Percentiles rank a stretch among this genome's conserved stretches.
phyloP scores from a whole-genome alignment of 1,139 yeast genomes.

The Yamadazyma trypodendri region DNA sequence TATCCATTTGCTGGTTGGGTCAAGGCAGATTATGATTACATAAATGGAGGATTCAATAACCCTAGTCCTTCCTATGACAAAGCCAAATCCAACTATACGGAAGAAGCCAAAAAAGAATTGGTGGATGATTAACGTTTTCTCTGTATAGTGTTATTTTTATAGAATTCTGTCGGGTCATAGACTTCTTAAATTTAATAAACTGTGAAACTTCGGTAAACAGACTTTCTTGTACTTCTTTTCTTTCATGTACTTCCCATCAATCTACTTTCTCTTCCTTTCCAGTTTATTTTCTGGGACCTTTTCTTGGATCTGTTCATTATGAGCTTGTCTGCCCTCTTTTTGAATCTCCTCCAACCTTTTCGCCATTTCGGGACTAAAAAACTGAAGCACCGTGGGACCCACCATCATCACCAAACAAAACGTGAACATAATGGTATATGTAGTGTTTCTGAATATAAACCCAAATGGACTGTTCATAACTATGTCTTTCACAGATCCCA shows the following conservation, averaged over 20 bases:
- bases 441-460: constrained; percentile 35
- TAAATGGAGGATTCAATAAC: constrained; percentile 53
- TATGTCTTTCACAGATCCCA: constrained; percentile 34
- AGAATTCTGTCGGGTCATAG: too few species aligned
- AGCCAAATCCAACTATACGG: constrained; percentile 13
- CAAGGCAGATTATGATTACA: constrained; percentile 37
- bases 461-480: constrained; percentile 45
- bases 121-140: constrained; percentile 2
- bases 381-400: constrained; percentile 33
- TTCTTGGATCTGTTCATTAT: constrained; percentile 8
- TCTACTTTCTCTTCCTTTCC: constrained; percentile 2
- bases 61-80: constrained; percentile 22
- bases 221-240: too few species aligned
- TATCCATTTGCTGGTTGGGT: constrained; percentile 63
- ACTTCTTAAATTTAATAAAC: too few species aligned
- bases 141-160: neutral
- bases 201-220: too few species aligned
- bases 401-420: constrained; percentile 30
- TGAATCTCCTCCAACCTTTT: constrained; percentile 31
- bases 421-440: constrained; percentile 36
- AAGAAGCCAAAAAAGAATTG: constrained; percentile 13
- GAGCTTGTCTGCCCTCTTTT: constrained; percentile 6
- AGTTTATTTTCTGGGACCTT: constrained; percentile 2
- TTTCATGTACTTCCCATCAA: too few species aligned
- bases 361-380: constrained; percentile 40